phyloP scores from a whole-genome alignment of 768 basidiomycete species.

The Terana coerulea region DNA sequence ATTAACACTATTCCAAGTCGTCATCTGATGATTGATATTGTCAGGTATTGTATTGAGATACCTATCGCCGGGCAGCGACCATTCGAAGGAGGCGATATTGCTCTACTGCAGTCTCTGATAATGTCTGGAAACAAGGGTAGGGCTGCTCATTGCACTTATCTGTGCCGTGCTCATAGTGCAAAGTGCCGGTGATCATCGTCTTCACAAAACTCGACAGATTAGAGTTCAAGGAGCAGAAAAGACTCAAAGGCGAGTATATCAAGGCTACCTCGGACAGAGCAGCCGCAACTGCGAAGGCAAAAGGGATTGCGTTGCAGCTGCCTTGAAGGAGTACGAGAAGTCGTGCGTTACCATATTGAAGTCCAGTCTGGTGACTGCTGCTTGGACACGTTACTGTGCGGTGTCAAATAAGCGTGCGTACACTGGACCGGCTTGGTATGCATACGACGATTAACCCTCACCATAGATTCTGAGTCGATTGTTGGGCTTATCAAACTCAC shows the following conservation, averaged over 20 bases:
- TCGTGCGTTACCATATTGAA: background rate
- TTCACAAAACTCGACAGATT: background rate
- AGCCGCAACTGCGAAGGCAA: background rate
- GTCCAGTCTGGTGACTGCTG: background rate
- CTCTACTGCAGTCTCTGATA: background rate
- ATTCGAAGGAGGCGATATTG: background rate
- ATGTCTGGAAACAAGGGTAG: background rate
- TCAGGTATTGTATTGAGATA: background rate
- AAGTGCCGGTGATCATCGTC: background rate
- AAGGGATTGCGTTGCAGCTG: background rate
- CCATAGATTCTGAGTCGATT: background rate
- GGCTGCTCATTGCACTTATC: background rate
- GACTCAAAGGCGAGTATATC: background rate
- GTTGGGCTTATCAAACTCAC: background rate
- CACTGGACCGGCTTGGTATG: background rate
- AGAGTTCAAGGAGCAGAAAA: background rate
- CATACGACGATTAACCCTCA: background rate
- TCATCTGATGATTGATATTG: background rate
- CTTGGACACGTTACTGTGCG: background rate
- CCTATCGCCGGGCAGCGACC: background rate
- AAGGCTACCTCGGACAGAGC: background rate
- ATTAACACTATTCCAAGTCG: background rate
- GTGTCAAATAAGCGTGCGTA: background rate
- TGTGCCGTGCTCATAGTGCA: background rate
- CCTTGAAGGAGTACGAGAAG: background rate